Percentiles rank a stretch among this genome's conserved stretches.
Evolutionary conservation across 352 stramenopile species (phyloP).

Genomic region (Pythium grandisporangium): DNA sequence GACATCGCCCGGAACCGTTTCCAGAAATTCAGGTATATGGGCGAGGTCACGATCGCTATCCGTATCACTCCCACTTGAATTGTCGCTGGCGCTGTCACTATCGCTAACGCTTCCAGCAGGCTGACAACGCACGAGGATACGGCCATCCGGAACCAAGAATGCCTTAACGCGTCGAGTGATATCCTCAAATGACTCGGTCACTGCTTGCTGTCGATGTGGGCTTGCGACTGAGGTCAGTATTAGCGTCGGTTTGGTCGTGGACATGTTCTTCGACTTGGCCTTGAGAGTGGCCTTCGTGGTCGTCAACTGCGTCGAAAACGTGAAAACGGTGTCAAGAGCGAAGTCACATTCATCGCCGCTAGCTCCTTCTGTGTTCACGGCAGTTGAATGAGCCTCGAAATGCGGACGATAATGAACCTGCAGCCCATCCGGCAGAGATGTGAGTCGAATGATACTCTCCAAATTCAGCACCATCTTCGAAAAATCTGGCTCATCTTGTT

Average conservation of each 20-base stretch:
- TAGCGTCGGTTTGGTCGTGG: constrained; percentile 29
- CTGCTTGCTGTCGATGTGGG: constrained; percentile 10
- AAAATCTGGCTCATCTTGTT: constrained; percentile 32
- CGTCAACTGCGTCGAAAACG: constrained; percentile 64
- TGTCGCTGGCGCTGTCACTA: too few species aligned
- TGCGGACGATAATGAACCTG: constrained; percentile 80
- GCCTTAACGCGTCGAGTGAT: constrained; percentile 48
- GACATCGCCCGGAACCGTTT: constrained; percentile 23
- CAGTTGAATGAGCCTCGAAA: constrained; percentile 34
- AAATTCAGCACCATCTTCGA: constrained; percentile 62
- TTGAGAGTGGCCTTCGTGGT: constrained; percentile 31
- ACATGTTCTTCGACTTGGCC: constrained; percentile 28
- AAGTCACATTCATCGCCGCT: constrained; percentile 4
- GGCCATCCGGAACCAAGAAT: constrained; percentile 63
- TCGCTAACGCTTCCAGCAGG: too few species aligned
- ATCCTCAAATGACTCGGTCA: constrained; percentile 30
- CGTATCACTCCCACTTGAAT: too few species aligned
- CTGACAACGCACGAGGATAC: constrained; percentile 41
- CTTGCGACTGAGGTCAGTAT: constrained; percentile 48
- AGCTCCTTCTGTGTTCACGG: constrained; percentile 11
- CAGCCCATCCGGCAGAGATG: constrained; percentile 62
- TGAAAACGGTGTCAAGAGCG: constrained; percentile 50
- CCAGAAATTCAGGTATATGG: too few species aligned
- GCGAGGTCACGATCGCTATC: too few species aligned
- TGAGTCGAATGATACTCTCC: constrained; percentile 80